These are phyloP conservation scores for Phlebiopsis gigantea DNA, from an alignment of 768 basidiomycete genomes.

Conservation along the genomic window DNA sequence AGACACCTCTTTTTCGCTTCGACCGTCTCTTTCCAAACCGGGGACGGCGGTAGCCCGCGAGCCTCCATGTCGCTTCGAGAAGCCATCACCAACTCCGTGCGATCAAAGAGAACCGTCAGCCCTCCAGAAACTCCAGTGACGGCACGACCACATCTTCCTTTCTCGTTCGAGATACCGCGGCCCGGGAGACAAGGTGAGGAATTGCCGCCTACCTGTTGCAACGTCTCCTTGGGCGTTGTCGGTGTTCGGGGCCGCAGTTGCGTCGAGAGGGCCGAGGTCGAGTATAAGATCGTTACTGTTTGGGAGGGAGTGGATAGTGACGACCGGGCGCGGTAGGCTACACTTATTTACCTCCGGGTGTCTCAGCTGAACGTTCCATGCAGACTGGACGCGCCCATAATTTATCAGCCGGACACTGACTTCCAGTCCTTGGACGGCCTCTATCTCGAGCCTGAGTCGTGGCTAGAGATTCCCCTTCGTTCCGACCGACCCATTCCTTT, in stretches of 20 bases:
- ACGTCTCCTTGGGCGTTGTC: conserved; percentile 27
- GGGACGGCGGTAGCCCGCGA: conserved; percentile 17
- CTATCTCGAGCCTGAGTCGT: conserved; percentile 40
- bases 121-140: conserved; percentile 10
- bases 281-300: conserved; percentile 48
- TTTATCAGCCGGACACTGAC: conserved; percentile 54
- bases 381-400: conserved; percentile 62
- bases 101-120: conserved; percentile 17
- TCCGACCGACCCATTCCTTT: conserved; percentile 58
- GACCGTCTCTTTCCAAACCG: conserved; percentile 16
- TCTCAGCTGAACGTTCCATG: not conserved
- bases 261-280: conserved; percentile 37
- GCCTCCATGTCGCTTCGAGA: conserved; percentile 22
- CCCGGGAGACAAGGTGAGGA: conserved; percentile 47
- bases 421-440: conserved; percentile 53
- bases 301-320: conserved; percentile 55
- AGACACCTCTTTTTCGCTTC: conserved; percentile 25
- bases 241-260: conserved; percentile 21
- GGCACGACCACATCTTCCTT: conserved; percentile 28
- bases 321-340: conserved; percentile 42
- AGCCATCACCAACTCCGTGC: conserved; percentile 22
- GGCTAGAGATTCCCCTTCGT: conserved; percentile 65
- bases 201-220: conserved; percentile 54
- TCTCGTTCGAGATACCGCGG: conserved; percentile 52
- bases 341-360: not conserved